phyloP scores from a whole-genome alignment of 2,329 filamentous ascomycete species.

The Penicillium sp. region DNA sequence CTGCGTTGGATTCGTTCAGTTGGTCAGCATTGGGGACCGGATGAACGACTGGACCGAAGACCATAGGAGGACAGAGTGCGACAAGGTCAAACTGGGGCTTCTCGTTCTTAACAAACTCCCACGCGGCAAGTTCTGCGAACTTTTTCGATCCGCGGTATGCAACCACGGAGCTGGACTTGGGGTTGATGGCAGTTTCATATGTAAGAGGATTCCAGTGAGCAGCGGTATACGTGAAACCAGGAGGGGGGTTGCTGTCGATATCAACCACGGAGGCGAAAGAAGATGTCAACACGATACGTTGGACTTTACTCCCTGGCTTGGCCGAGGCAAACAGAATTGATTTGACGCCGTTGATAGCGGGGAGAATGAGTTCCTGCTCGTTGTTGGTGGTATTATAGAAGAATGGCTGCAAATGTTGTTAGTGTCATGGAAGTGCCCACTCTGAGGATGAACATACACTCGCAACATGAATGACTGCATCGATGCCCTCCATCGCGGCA shows the following conservation, averaged over 20 bases:
- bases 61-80: conserved; percentile 50
- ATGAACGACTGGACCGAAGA: conserved; percentile 49
- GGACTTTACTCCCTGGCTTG: conserved; percentile 19
- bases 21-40: conserved; percentile 37
- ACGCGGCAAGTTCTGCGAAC: conserved; percentile 33
- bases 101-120: conserved; percentile 37
- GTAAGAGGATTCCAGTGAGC: conserved; percentile 36
- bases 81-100: conserved; percentile 41
- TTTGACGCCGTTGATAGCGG: conserved; percentile 50
- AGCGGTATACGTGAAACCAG: conserved; percentile 29
- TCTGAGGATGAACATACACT: conserved; percentile 36
- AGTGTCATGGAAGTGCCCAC: not conserved
- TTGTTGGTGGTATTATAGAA: conserved; percentile 48
- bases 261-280: conserved; percentile 34
- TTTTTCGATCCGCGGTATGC: conserved; percentile 38
- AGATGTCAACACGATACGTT: conserved; percentile 32
- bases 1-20: conserved; percentile 48
- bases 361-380: conserved; percentile 47
- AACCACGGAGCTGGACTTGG: conserved; percentile 21
- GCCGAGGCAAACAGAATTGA: conserved; percentile 42
- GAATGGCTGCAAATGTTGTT: conserved; percentile 39
- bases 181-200: conserved; percentile 28
- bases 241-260: conserved; percentile 11
- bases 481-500: conserved; percentile 44
- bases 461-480: conserved; percentile 49